Percentiles rank a stretch among this genome's conserved stretches.
phyloP scores from a whole-genome alignment of 306 rosid genomes.

The Dalbergia cochinchinensis region DNA sequence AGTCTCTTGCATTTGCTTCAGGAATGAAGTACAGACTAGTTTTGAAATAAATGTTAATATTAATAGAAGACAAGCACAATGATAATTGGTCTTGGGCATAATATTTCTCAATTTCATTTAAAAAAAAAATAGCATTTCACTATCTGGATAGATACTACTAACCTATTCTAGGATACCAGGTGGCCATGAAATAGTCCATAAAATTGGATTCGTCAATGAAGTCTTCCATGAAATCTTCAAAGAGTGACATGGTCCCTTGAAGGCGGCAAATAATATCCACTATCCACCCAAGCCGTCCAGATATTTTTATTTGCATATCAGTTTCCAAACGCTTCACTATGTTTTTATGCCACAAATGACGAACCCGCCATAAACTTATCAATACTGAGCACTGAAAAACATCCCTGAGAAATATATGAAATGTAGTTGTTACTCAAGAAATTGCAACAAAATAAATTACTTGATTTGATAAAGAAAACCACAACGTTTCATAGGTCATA shows the following conservation, averaged over 20 bases:
- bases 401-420: conserved; percentile 70
- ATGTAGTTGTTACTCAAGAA: conserved; percentile 39
- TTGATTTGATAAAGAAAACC: conserved; percentile 21
- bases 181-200: conserved; percentile 87
- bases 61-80: conserved; percentile 21
- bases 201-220: conserved; percentile 73
- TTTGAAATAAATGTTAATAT: conserved; percentile 4
- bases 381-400: conserved; percentile 84
- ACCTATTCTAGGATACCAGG: conserved; percentile 90
- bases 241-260: conserved; percentile 62
- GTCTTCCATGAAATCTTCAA: conserved; percentile 79
- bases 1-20: neutral
- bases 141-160: conserved; percentile 49
- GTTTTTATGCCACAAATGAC: conserved; percentile 89
- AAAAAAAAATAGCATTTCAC: conserved; percentile 17
- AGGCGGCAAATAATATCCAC: conserved; percentile 66
- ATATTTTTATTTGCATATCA: conserved; percentile 72
- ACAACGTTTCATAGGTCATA: conserved; percentile 6
- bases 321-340: conserved; percentile 62
- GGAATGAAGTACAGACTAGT: neutral
- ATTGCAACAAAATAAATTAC: neutral
- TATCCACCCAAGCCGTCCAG: conserved; percentile 64
- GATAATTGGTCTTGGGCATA: conserved; percentile 9
- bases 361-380: conserved; percentile 84
- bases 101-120: conserved; percentile 9